Base-by-base conservation (phyloP, 805 yeast genomes). In the Kregervanrija fluxuum region DNA sequence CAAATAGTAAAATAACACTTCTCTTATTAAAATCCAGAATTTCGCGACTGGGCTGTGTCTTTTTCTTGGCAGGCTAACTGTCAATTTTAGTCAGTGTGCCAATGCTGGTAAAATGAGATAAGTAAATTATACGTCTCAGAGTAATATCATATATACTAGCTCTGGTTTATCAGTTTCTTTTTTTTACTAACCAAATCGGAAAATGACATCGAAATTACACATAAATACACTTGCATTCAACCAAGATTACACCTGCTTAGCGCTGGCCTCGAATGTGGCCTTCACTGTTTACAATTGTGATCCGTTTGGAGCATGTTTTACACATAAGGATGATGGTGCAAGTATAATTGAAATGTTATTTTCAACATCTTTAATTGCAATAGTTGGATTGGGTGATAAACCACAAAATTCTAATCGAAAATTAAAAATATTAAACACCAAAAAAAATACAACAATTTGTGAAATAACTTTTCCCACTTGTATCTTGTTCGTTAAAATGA, bases 261-360 rank as follows among this genome's bases (percentile, higher is more conserved):
- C 93, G 1, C 78, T 83, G 1, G 93, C 93, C 2, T 71, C 82
- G 3, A 70, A 71, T 35, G 66, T 68, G 37, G 79, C 84, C 11
- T 81, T 85, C 60, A 75, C 75, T 54, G 85, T 91, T 39, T 91
- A 75, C 70, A 86, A 86, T 57, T 89, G 96, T 63, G 89, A 85
- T 51, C 95, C 95, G 12, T 84, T 86, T 62, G 90, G 90, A 10
- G 76, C 74, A 52, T 83, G 86, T 56, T 82, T 79, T 57, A 70
- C 66, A 16, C 67, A 58, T 33, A 43, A 49, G 31, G 64, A 67
- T 31, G 82, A 80, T 39, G 76, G 85, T 1, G 75, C 81, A 11
- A 82, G 82, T 1, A 73, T 85, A 1, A 80, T 88, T 10, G 96
- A 89, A 59, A 90, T 93, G 97, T 74, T 91, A 22, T 91, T 89